Base-by-base conservation (phyloP, 257 asterid genomes). In the Anisodus tanguticus region DNA sequence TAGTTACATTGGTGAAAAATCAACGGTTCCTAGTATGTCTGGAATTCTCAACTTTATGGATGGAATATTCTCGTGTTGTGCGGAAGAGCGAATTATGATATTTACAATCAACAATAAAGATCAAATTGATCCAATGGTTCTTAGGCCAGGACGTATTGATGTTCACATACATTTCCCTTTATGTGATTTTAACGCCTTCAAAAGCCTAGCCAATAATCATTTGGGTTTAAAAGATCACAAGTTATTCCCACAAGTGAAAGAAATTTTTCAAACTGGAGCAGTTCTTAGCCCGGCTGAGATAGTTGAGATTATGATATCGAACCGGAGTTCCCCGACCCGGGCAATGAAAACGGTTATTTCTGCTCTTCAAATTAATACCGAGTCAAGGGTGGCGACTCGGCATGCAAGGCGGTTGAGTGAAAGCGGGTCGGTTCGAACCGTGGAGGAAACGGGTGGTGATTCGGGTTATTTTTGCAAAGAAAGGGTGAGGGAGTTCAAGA, bases 11-110 rank as follows among this genome's bases (percentile, higher is more conserved):
- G 85, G 67, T 4, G 90, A 87, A 66, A 93, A 92, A 83, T 82
- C 93, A 81, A 85, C 95, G 82, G 88, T 88, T 43, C 88, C 89
- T 85, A 93, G 95, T 87, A 5, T 85, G 6, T 86, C 98, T 7
- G 99, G 98, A 13, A 88, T 95, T 17, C 90, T 92, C 2, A 93
- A 94, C 66, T 95, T 95, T 89, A 94, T 95, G 99, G 99, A 95
- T 86, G 99, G 99, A 53, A 81, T 95, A 69, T 86, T 91, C 85
- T 95, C 99, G 79, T 87, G 93, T 89, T 92, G 98, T 89, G 98
- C 97, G 1, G 98, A 94, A 26, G 99, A 94, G 80, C 85, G 98
- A 1, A 90, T 94, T 43, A 94, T 95, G 98, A 91, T 94, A 0
- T 94, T 91, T 85, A 94, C 98, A 16, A 85, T 91, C 92, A 95